Evolutionary conservation across 2,329 filamentous ascomycete species (phyloP).

Genomic region (Penicillium sp.): DNA sequence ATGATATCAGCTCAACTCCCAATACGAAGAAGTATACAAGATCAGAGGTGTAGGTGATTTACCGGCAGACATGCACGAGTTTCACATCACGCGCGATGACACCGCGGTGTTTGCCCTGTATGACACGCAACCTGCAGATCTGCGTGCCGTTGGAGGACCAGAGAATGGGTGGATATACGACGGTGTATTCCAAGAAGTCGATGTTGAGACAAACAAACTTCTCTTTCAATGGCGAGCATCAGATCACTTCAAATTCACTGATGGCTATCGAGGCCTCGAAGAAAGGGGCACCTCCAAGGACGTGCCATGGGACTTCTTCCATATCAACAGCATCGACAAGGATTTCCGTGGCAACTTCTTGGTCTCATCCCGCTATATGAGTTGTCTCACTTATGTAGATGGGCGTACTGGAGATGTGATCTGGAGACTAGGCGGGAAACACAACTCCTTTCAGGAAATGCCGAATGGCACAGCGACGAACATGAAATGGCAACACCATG

Average conservation of each 20-base stretch:
- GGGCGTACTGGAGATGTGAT: constrained; percentile 48
- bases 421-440: constrained; percentile 54
- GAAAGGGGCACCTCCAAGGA: constrained; percentile 17
- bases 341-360: constrained; percentile 48
- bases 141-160: constrained; percentile 39
- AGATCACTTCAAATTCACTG: constrained; percentile 41
- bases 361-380: constrained; percentile 43
- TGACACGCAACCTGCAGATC: constrained; percentile 39
- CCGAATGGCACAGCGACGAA: constrained; percentile 47
- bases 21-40: constrained; percentile 38
- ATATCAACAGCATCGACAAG: constrained; percentile 58
- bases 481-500: constrained; percentile 57
- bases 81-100: constrained; percentile 44
- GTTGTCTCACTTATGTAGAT: constrained; percentile 44
- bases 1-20: constrained; percentile 29
- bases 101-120: constrained; percentile 49
- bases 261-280: constrained; percentile 23
- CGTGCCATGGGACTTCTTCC: constrained; percentile 55
- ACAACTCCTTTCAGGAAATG: constrained; percentile 45
- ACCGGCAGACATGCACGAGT: constrained; percentile 47
- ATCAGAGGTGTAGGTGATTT: constrained; percentile 41
- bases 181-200: constrained; percentile 49
- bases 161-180: constrained; percentile 44
- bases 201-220: constrained; percentile 46
- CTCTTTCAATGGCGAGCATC: constrained; percentile 52